Evolutionary conservation across 805 yeast genomes (phyloP).

Genomic region (Suhomyces tanzawaensis): DNA sequence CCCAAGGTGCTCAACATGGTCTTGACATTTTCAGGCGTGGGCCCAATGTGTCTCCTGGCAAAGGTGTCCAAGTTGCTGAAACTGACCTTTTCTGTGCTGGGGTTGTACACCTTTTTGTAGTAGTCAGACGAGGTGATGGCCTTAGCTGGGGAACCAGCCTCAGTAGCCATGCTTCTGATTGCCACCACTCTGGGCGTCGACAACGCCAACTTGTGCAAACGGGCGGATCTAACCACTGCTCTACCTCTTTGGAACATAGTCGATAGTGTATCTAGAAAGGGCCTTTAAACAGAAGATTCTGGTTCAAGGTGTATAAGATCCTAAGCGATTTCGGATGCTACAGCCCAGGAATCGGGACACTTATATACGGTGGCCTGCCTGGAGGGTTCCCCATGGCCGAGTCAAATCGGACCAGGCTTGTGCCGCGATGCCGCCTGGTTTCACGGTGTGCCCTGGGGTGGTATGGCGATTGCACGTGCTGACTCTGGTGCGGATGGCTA

Average conservation of each 20-base stretch:
- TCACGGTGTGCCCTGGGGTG: too few relatives aligned
- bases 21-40: constrained; percentile 58
- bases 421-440: background rate
- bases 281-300: too few relatives aligned
- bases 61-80: constrained; percentile 67
- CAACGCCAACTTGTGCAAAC: constrained; percentile 3
- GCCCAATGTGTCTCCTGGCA: constrained; percentile 88
- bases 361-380: background rate
- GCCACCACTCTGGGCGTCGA: background rate
- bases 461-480: background rate
- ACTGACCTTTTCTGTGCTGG: constrained; percentile 23
- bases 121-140: constrained; percentile 57
- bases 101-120: constrained; percentile 48
- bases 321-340: too few relatives aligned
- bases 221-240: constrained; percentile 6
- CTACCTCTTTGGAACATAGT: constrained; percentile 1
- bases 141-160: constrained; percentile 14
- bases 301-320: too few relatives aligned
- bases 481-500: background rate
- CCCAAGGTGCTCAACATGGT: constrained; percentile 69
- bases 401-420: background rate
- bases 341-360: background rate
- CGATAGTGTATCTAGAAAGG: too few relatives aligned
- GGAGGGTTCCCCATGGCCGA: background rate
- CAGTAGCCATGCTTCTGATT: constrained; percentile 1